These are phyloP conservation scores for Candida argentea DNA, from an alignment of 805 yeast genomes.

Conservation along the genomic window DNA sequence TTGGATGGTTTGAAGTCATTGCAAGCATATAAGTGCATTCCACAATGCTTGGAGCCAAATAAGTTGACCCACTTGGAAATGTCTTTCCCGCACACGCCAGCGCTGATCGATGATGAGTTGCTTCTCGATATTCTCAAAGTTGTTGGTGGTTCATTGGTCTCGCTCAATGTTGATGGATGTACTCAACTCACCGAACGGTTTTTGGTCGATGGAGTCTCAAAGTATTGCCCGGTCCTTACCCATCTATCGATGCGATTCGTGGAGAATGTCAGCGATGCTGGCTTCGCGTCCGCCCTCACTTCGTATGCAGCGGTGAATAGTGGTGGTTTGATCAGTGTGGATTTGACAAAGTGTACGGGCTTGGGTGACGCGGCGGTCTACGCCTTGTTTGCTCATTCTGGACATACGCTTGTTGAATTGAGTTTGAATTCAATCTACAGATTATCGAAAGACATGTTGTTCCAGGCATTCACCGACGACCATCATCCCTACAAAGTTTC, in stretches of 20 bases:
- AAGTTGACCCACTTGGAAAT: conserved; percentile 51
- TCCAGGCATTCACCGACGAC: conserved; percentile 32
- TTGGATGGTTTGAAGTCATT: conserved; percentile 61
- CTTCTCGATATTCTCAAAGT: conserved; percentile 49
- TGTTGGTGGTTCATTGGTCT: conserved; percentile 50
- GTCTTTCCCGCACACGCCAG: conserved; percentile 57
- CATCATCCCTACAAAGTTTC: conserved; percentile 14
- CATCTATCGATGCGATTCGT: conserved; percentile 48
- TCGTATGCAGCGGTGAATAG: conserved; percentile 39
- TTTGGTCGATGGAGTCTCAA: conserved; percentile 44
- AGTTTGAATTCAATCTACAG: conserved; percentile 64
- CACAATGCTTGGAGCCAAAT: conserved; percentile 41
- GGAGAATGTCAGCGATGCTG: conserved; percentile 61
- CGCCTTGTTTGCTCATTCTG: conserved; percentile 53
- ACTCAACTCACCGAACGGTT: conserved; percentile 58
- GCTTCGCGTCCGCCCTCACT: conserved; percentile 47
- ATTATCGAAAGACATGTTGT: conserved; percentile 42
- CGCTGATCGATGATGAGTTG: conserved; percentile 57
- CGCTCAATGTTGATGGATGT: conserved; percentile 65
- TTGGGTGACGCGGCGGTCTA: conserved; percentile 54
- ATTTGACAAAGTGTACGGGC: conserved; percentile 54
- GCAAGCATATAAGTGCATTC: conserved; percentile 50
- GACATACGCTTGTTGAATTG: conserved; percentile 55
- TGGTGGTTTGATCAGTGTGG: conserved; percentile 51
- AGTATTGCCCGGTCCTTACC: conserved; percentile 47